Evolutionary conservation across 1,284 basidiomycete genomes (phyloP).

Genomic region (Sanghuangporus weigelae): DNA sequence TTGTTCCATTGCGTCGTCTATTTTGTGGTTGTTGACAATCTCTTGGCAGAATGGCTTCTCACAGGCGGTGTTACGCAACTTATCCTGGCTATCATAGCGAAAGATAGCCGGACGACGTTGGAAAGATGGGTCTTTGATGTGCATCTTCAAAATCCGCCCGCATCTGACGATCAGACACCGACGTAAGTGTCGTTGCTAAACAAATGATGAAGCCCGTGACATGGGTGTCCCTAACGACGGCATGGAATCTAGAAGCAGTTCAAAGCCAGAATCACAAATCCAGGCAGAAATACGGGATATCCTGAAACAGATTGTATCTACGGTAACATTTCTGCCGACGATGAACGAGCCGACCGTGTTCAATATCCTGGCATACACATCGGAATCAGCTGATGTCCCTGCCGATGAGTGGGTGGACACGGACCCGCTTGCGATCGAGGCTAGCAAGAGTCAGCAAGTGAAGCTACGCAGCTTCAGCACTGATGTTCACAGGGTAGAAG

Average conservation of each 20-base stretch:
- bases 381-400: conserved; percentile 81
- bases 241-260: conserved; percentile 33
- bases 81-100: conserved; percentile 93
- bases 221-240: not conserved
- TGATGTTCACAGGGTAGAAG: conserved; percentile 86
- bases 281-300: conserved; percentile 97
- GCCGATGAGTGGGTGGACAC: conserved; percentile 93
- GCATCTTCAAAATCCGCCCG: conserved; percentile 63
- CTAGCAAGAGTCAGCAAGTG: conserved; percentile 95
- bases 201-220: not conserved
- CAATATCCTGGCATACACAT: conserved; percentile 94
- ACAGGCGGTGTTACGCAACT: conserved; percentile 87
- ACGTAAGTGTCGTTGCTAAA: conserved; percentile 9
- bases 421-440: conserved; percentile 91
- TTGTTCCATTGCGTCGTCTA: not conserved
- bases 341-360: conserved; percentile 94
- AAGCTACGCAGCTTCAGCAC: conserved; percentile 88
- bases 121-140: conserved; percentile 99
- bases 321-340: conserved; percentile 92
- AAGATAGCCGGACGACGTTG: conserved; percentile 86
- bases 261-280: conserved; percentile 86
- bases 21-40: not conserved
- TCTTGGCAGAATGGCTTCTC: conserved; percentile 78
- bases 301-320: conserved; percentile 97
- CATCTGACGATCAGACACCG: conserved; percentile 30